Evolutionary conservation across 495 filamentous ascomycete species (phyloP).

Genomic region (Aspergillus conjunctus): DNA sequence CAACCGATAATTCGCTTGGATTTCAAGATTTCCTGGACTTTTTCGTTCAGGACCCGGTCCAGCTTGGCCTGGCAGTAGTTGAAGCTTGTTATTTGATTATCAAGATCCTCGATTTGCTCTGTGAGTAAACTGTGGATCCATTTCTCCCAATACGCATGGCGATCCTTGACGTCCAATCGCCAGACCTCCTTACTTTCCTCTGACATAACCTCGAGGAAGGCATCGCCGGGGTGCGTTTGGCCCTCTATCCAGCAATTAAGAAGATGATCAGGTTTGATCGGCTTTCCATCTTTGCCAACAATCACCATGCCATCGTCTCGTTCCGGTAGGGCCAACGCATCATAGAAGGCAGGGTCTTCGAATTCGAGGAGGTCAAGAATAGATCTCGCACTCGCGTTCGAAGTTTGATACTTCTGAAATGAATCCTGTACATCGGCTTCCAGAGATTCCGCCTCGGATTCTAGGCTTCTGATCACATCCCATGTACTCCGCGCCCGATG

Average conservation of each 20-base stretch:
- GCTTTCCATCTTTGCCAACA: conserved; percentile 36
- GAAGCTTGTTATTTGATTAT: conserved; percentile 37
- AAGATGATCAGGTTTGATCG: conserved; percentile 53
- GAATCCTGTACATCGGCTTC: conserved; percentile 18
- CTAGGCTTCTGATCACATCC: conserved; percentile 42
- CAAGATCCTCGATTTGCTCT: conserved; percentile 50
- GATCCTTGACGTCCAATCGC: conserved; percentile 44
- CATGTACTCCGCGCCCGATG: conserved; percentile 34
- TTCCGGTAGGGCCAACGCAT: conserved; percentile 56
- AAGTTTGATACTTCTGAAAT: conserved; percentile 31
- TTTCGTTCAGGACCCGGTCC: conserved; percentile 45
- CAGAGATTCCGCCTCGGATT: conserved; percentile 28
- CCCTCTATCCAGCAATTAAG: conserved; percentile 59
- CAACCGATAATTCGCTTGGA: conserved; percentile 69
- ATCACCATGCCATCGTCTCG: conserved; percentile 44
- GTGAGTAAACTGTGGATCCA: conserved; percentile 56
- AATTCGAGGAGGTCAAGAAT: conserved; percentile 70
- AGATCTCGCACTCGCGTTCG: conserved; percentile 19
- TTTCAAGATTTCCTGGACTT: conserved; percentile 47
- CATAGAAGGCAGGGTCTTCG: conserved; percentile 55
- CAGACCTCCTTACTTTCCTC: conserved; percentile 48
- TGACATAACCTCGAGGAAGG: background rate
- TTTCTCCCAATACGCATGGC: conserved; percentile 34
- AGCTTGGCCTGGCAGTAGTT: conserved; percentile 47
- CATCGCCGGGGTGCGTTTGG: conserved; percentile 32